Percentiles rank a stretch among this genome's conserved stretches.
Conservation (phyloP, 768 basidiomycete species). For the Neoboletus magnificus region DNA sequence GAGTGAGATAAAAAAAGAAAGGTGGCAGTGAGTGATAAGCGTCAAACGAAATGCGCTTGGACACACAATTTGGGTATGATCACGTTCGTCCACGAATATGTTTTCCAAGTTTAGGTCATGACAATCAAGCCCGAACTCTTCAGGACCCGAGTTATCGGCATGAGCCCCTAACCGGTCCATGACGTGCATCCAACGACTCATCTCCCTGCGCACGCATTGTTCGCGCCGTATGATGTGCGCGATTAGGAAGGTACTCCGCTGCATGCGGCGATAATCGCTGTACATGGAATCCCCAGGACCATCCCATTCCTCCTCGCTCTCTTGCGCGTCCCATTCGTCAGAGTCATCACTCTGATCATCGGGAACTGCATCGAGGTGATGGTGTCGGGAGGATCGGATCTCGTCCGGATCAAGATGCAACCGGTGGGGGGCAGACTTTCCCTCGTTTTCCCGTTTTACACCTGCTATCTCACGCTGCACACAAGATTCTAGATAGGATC, state of each 20-base stretch:
- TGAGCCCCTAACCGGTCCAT: conserved; percentile 56
- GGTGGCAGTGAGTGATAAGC: not conserved
- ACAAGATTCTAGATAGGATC: conserved; percentile 63
- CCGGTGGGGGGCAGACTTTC: conserved; percentile 68
- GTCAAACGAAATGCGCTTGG: not conserved
- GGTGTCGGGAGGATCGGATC: conserved; percentile 67
- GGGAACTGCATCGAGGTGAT: conserved; percentile 61
- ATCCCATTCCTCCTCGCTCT: conserved; percentile 74
- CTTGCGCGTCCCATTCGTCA: conserved; percentile 75
- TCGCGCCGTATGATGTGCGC: conserved; percentile 67
- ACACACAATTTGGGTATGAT: conserved; percentile 70
- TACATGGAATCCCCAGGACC: conserved; percentile 79
- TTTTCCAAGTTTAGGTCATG: conserved; percentile 87
- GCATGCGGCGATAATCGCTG: conserved; percentile 77
- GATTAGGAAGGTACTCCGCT: conserved; percentile 74
- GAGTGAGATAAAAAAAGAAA: not conserved
- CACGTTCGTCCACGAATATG: conserved; percentile 71
- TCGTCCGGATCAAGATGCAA: conserved; percentile 82
- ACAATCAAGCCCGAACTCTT: conserved; percentile 78
- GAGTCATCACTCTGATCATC: conserved; percentile 74
- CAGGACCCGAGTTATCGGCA: conserved; percentile 32
- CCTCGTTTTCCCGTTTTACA: conserved; percentile 77
- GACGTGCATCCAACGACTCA: conserved; percentile 63
- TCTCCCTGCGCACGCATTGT: conserved; percentile 61
- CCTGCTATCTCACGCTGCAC: conserved; percentile 66